phyloP scores from a whole-genome alignment of 148 eudicot species.

The Polygonum aviculare region DNA sequence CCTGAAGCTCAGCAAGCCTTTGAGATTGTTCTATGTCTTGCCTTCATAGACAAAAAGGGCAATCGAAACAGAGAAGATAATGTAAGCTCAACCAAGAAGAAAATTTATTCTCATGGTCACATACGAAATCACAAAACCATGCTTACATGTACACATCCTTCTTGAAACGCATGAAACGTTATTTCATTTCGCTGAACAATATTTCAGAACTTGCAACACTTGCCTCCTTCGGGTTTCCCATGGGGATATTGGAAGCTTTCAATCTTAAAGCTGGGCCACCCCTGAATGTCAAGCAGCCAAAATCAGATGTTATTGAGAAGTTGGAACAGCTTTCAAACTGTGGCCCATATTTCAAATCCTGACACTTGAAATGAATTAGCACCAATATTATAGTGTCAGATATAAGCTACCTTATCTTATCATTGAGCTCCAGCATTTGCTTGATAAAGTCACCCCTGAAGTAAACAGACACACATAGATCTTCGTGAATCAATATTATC shows the following conservation, averaged over 20 bases:
- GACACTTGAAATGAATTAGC: background rate
- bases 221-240: conserved; percentile 20
- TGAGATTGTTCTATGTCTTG: conserved; percentile 51
- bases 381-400: background rate
- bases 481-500: background rate
- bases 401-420: conserved; percentile 46
- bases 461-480: background rate
- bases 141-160: conserved; percentile 73
- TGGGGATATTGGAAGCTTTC: conserved; percentile 41
- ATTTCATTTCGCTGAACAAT: conserved; percentile 45
- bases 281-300: conserved; percentile 26
- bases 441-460: conserved; percentile 64
- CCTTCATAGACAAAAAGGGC: conserved; percentile 30
- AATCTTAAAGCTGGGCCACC: conserved; percentile 33
- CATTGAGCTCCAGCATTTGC: conserved; percentile 55
- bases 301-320: background rate
- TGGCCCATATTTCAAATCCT: background rate
- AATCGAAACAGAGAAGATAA: conserved; percentile 5
- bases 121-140: background rate
- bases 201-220: conserved; percentile 20
- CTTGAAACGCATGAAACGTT: conserved; percentile 68
- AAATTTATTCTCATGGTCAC: background rate
- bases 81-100: background rate
- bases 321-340: background rate
- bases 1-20: conserved; percentile 59